Conservation (phyloP, 2,329 filamentous ascomycete species). For the Lecanicillium sp. region DNA sequence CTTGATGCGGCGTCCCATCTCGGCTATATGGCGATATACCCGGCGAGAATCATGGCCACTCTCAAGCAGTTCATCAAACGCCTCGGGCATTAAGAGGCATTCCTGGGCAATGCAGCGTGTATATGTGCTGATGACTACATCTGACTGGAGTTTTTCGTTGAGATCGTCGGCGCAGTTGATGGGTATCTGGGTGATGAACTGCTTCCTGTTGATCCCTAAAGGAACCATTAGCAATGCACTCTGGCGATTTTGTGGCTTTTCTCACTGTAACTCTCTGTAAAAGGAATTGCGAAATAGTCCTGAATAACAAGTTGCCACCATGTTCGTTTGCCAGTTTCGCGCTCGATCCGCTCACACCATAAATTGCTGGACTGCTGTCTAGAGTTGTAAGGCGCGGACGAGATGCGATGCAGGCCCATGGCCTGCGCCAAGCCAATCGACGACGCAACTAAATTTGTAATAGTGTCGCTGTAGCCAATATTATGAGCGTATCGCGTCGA, state of each 20-base stretch:
- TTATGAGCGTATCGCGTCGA: conserved; percentile 32
- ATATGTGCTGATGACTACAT: conserved; percentile 21
- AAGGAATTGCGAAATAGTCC: conserved; percentile 30
- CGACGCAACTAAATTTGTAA: conserved; percentile 29
- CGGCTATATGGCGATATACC: background rate
- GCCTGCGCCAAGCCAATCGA: conserved; percentile 30
- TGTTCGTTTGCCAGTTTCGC: conserved; percentile 29
- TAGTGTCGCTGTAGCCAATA: conserved; percentile 29
- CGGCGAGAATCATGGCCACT: background rate
- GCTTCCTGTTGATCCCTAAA: conserved; percentile 24
- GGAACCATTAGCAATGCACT: background rate
- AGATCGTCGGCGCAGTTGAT: conserved; percentile 26
- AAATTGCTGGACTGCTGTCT: background rate
- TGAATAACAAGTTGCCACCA: conserved; percentile 34
- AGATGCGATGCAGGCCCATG: conserved; percentile 22
- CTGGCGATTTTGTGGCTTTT: background rate
- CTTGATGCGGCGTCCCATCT: conserved; percentile 14
- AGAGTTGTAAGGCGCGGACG: background rate
- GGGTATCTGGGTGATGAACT: conserved; percentile 27
- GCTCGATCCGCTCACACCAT: conserved; percentile 20
- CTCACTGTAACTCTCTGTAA: conserved; percentile 30
- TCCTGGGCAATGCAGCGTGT: conserved; percentile 24
- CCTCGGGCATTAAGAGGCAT: conserved; percentile 25
- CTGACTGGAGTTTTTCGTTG: conserved; percentile 3
- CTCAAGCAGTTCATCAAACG: background rate